Conservation (phyloP, 2,329 filamentous ascomycete genomes). For the Ascochyta rabiei region DNA sequence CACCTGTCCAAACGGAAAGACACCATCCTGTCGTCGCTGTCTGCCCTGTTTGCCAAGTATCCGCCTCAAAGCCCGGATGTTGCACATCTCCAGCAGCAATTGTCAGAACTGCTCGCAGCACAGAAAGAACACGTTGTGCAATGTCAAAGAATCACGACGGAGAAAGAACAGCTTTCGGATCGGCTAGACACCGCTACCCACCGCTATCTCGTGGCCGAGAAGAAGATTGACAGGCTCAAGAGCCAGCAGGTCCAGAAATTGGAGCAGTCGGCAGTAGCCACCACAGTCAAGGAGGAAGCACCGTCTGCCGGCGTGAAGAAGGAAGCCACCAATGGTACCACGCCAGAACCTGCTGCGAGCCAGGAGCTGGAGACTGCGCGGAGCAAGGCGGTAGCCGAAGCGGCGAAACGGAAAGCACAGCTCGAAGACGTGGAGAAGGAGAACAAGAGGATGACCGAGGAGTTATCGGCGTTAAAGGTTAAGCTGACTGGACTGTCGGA, state of each 20-base stretch:
- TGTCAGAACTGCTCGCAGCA: slow-evolving; percentile 75
- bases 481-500: slow-evolving; percentile 77
- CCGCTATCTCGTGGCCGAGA: slow-evolving; percentile 93
- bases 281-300: slow-evolving; percentile 42
- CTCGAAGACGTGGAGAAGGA: slow-evolving; percentile 79
- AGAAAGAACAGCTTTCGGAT: slow-evolving; percentile 85
- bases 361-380: slow-evolving; percentile 76
- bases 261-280: slow-evolving; percentile 74
- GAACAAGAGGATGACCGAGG: slow-evolving; percentile 75
- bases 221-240: slow-evolving; percentile 87
- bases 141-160: slow-evolving; percentile 73
- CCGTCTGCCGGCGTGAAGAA: slow-evolving; percentile 58
- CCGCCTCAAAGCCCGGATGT: slow-evolving; percentile 68
- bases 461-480: slow-evolving; percentile 75
- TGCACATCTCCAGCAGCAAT: slow-evolving; percentile 72
- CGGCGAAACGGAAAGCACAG: slow-evolving; percentile 86
- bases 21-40: slow-evolving; percentile 75
- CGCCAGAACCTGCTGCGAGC: slow-evolving; percentile 59
- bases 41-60: slow-evolving; percentile 65
- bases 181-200: slow-evolving; percentile 87
- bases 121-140: slow-evolving; percentile 83
- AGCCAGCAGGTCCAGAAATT: slow-evolving; percentile 90
- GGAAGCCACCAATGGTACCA: slow-evolving; percentile 63
- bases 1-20: slow-evolving; percentile 79
- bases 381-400: slow-evolving; percentile 76